phyloP scores from a whole-genome alignment of 805 yeast species.

The Lipomyces spencermartinsiae region DNA sequence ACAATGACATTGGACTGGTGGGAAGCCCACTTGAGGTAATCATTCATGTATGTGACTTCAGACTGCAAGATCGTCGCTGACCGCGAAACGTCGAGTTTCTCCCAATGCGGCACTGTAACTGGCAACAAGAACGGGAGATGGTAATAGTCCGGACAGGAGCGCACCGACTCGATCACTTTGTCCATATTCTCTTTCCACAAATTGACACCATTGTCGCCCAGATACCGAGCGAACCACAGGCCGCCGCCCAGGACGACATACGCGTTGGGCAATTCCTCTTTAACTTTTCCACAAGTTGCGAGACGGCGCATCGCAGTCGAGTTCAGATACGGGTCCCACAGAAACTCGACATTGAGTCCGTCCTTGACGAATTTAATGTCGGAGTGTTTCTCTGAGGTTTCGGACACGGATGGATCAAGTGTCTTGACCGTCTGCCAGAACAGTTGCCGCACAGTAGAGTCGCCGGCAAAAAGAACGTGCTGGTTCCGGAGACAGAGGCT shows the following conservation, averaged over 20 bases:
- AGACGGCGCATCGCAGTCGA: slow-evolving; percentile 24
- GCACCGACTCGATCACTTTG: slow-evolving; percentile 18
- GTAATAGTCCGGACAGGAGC: slow-evolving; percentile 20
- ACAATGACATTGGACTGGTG: slow-evolving; percentile 34
- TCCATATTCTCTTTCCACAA: slow-evolving; percentile 32
- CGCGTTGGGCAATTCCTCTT: slow-evolving; percentile 17
- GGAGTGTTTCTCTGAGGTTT: slow-evolving; percentile 34
- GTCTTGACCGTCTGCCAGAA: slow-evolving; percentile 39
- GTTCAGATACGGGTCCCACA: slow-evolving; percentile 40
- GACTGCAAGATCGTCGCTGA: slow-evolving; percentile 29
- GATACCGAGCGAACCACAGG: slow-evolving; percentile 38
- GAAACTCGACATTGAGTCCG: slow-evolving; percentile 34
- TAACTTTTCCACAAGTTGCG: slow-evolving; percentile 16
- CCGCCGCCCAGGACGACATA: slow-evolving; percentile 33
- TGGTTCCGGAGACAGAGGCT: slow-evolving; percentile 32
- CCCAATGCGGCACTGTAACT: slow-evolving; percentile 32
- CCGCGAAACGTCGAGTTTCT: slow-evolving; percentile 30
- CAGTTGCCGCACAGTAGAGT: slow-evolving; percentile 40
- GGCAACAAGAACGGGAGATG: slow-evolving; percentile 32
- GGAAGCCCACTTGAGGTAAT: slow-evolving; percentile 32
- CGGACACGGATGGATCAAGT: slow-evolving; percentile 37
- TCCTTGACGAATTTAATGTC: slow-evolving; percentile 28
- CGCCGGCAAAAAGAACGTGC: slow-evolving; percentile 39
- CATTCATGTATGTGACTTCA: slow-evolving; percentile 35
- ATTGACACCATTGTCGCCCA: slow-evolving; percentile 30